Conservation (phyloP, 2,329 filamentous ascomycete species). For the Exophiala viscosa region DNA sequence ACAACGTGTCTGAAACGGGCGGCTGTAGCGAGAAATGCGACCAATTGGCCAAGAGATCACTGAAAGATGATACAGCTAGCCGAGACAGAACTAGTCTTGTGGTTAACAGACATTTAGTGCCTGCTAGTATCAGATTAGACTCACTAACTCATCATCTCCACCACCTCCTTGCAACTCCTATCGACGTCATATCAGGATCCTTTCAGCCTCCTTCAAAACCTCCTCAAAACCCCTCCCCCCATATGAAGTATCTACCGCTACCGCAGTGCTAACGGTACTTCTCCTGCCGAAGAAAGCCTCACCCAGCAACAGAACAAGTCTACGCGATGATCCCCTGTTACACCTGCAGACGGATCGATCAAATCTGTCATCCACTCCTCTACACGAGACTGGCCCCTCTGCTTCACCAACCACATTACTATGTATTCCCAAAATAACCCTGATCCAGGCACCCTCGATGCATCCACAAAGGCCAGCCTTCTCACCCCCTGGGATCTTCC, state of each 20-base stretch:
- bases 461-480: neutral
- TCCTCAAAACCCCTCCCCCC: neutral
- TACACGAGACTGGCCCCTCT: neutral
- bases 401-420: constrained; percentile 1
- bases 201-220: constrained; percentile 16
- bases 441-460: neutral
- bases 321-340: neutral
- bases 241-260: neutral
- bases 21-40: constrained; percentile 8
- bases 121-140: neutral
- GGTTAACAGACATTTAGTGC: constrained; percentile 3
- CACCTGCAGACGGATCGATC: neutral
- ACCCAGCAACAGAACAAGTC: no score
- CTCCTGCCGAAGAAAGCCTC: neutral
- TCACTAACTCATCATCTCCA: neutral
- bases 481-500: neutral
- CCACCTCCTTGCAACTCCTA: constrained; percentile 8
- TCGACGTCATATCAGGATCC: constrained; percentile 13
- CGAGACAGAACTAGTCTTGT: neutral
- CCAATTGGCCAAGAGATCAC: constrained; percentile 3
- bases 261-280: neutral
- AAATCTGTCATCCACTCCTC: constrained; percentile 1
- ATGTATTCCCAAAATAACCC: neutral
- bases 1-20: constrained; percentile 19
- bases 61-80: constrained; percentile 6